These are phyloP conservation scores for Amanita phalloides DNA, from an alignment of 768 basidiomycete genomes.

Conservation along the genomic window DNA sequence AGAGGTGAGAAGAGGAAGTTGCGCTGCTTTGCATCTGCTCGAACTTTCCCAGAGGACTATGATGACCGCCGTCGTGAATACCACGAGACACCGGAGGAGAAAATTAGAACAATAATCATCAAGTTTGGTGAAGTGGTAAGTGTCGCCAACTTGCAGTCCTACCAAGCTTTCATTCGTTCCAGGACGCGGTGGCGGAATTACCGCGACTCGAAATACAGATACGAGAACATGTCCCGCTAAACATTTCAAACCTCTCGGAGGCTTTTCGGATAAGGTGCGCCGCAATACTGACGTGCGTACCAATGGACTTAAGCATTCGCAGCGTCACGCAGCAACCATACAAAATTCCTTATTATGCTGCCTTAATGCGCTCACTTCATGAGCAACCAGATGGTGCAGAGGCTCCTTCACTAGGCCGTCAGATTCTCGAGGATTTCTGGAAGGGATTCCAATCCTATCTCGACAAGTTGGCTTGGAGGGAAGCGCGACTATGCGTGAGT, in stretches of 20 bases:
- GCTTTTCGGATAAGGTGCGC: constrained; percentile 64
- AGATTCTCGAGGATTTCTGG: constrained; percentile 82
- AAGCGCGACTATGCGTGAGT: constrained; percentile 79
- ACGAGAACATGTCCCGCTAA: constrained; percentile 45
- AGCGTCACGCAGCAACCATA: constrained; percentile 89
- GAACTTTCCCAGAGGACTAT: constrained; percentile 42
- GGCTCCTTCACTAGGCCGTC: constrained; percentile 46
- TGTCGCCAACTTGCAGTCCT: not conserved
- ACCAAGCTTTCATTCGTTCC: constrained; percentile 1
- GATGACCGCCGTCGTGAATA: constrained; percentile 56
- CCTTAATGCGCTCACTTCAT: constrained; percentile 62
- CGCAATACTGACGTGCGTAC: not conserved
- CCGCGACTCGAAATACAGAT: constrained; percentile 57
- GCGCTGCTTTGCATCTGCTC: not conserved
- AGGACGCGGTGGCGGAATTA: constrained; percentile 68
- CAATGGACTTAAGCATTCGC: constrained; percentile 7
- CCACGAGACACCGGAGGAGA: constrained; percentile 65
- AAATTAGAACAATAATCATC: constrained; percentile 53
- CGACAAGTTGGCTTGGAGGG: constrained; percentile 86
- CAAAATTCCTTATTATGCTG: constrained; percentile 87
- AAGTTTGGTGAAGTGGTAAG: constrained; percentile 78
- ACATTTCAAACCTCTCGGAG: constrained; percentile 57
- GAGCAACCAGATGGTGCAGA: constrained; percentile 31
- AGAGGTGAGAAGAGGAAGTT: constrained; percentile 37
- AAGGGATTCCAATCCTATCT: constrained; percentile 84